Percentiles rank a stretch among this genome's conserved stretches.
phyloP scores from a whole-genome alignment of 805 yeast genomes.

The Cyberlindnera maritima region DNA sequence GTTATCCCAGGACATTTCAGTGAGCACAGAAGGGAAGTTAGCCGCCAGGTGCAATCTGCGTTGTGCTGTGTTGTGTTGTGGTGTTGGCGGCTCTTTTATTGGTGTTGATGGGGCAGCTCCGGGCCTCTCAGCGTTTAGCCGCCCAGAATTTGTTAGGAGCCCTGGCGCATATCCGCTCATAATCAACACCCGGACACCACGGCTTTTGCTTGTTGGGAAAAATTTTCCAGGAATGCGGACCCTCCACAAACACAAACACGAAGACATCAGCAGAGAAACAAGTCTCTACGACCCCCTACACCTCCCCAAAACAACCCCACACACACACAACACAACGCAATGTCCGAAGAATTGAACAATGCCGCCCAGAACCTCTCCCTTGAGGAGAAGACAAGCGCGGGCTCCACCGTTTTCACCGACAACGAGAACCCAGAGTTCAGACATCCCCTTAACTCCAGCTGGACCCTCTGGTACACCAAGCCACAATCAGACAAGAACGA shows the following conservation, averaged over 20 bases:
- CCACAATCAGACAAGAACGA: slow-evolving; percentile 75
- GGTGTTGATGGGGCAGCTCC: no score
- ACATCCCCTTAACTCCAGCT: slow-evolving; percentile 86
- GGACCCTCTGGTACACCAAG: slow-evolving; percentile 98
- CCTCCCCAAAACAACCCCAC: not conserved
- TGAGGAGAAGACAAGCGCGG: slow-evolving; percentile 15
- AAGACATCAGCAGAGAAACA: slow-evolving; percentile 13
- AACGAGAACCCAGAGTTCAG: slow-evolving; percentile 33
- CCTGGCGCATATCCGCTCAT: not conserved
- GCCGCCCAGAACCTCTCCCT: slow-evolving; percentile 27
- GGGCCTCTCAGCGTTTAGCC: not conserved
- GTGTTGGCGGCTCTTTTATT: no score
- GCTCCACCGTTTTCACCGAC: slow-evolving; percentile 17
- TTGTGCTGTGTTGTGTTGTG: no score
- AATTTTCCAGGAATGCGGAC: slow-evolving; percentile 11
- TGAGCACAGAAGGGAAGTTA: no score
- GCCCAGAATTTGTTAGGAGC: not conserved
- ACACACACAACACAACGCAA: slow-evolving; percentile 9
- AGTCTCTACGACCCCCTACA: slow-evolving; percentile 15
- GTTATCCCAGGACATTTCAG: not conserved
- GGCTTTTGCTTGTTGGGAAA: slow-evolving; percentile 1
- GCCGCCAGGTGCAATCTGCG: no score
- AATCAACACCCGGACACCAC: slow-evolving; percentile 11
- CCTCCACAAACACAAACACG: slow-evolving; percentile 5
- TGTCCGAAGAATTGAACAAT: slow-evolving; percentile 29